Conservation (phyloP, 2,329 filamentous ascomycete genomes). For the Calonectria pauciramosa region DNA sequence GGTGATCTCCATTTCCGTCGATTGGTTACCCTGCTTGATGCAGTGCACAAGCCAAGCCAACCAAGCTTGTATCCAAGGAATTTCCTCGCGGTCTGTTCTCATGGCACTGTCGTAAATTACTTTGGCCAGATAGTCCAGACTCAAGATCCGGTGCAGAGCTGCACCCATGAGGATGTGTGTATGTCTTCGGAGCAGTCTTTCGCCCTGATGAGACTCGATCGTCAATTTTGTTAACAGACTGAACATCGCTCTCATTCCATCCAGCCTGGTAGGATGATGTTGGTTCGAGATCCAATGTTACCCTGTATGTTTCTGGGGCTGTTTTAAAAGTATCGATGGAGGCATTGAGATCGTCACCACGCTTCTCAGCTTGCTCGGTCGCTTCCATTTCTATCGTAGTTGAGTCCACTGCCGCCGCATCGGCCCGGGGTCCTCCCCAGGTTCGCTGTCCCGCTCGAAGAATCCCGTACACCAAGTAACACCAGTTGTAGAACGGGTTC, state of each 20-base stretch:
- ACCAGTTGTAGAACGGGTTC: conserved; percentile 98
- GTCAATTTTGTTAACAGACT: conserved; percentile 81
- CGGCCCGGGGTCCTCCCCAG: conserved; percentile 94
- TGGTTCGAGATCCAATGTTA: conserved; percentile 47
- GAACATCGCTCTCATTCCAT: conserved; percentile 70
- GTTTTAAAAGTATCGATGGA: conserved; percentile 86
- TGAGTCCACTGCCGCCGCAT: conserved; percentile 84
- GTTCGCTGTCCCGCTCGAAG: conserved; percentile 95
- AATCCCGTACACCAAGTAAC: conserved; percentile 97
- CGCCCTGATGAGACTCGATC: conserved; percentile 83
- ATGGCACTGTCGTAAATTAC: background rate
- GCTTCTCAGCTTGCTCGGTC: conserved; percentile 83
- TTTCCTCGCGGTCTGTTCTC: conserved; percentile 53
- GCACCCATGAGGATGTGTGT: conserved; percentile 76
- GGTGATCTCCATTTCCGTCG: conserved; percentile 72
- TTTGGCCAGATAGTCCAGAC: conserved; percentile 14
- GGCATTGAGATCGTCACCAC: conserved; percentile 90
- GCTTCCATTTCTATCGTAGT: conserved; percentile 84
- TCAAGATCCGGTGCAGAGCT: conserved; percentile 45
- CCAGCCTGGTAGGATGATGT: conserved; percentile 53
- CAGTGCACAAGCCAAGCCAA: conserved; percentile 73
- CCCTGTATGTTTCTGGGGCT: conserved; percentile 64
- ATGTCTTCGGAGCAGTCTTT: conserved; percentile 76
- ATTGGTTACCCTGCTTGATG: conserved; percentile 79
- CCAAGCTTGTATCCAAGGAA: conserved; percentile 77